phyloP scores from a whole-genome alignment of 169 alveolate genomes.

The Babesia caballi region DNA sequence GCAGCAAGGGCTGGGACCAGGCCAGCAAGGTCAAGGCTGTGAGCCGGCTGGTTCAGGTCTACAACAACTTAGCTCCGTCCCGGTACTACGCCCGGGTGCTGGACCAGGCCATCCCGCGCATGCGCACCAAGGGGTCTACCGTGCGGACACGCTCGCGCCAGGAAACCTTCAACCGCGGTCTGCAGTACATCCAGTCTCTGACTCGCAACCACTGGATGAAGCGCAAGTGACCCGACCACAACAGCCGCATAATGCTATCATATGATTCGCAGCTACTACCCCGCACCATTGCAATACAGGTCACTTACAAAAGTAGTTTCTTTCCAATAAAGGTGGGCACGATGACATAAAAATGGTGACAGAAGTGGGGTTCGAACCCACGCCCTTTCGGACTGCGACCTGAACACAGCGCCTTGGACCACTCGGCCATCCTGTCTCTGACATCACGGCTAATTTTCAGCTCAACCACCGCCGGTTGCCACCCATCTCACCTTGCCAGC shows the following conservation, averaged over 20 bases:
- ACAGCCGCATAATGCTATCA: neutral
- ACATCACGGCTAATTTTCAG: neutral
- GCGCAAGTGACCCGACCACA: neutral
- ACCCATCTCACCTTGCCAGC: too few species aligned
- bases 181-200: conserved; percentile 68
- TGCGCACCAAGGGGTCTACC: conserved; percentile 48
- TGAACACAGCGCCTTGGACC: conserved; percentile 77
- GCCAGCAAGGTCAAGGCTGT: conserved; percentile 76
- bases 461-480: neutral
- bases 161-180: conserved; percentile 70
- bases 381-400: conserved; percentile 92
- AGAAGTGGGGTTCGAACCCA: conserved; percentile 99
- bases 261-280: neutral
- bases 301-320: neutral
- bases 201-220: conserved; percentile 67
- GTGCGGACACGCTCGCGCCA: conserved; percentile 64
- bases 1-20: conserved; percentile 77
- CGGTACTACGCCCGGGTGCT: conserved; percentile 61
- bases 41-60: conserved; percentile 71
- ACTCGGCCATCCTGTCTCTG: conserved; percentile 73
- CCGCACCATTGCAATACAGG: neutral
- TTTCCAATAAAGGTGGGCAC: neutral
- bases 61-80: conserved; percentile 72
- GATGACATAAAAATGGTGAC: conserved; percentile 50
- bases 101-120: conserved; percentile 63